Percentiles rank a stretch among this genome's conserved stretches.
Evolutionary conservation across 139 green algal genomes (phyloP).

Genomic region (Marvania coccoides): DNA sequence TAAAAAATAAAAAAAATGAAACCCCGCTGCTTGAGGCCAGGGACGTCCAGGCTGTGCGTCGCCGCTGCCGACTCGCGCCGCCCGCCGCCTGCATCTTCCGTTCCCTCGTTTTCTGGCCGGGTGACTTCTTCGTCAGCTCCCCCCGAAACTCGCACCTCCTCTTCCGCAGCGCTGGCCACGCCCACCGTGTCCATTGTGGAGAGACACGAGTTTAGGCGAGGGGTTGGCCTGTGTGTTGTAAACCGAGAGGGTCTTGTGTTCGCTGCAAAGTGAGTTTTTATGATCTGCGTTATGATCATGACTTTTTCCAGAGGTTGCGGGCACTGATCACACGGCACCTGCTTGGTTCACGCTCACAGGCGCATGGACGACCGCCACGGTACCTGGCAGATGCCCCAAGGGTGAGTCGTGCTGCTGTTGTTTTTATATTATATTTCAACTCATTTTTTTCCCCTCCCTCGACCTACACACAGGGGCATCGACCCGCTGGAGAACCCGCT

Average conservation of each 20-base stretch:
- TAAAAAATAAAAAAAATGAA: too few species aligned
- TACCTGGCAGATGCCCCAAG: constrained; percentile 53
- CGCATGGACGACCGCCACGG: constrained; percentile 26
- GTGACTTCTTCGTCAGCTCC: too few species aligned
- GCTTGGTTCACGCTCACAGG: not conserved
- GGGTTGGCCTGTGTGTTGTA: constrained; percentile 43
- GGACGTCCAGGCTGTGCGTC: too few species aligned
- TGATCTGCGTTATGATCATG: not conserved
- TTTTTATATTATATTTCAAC: too few species aligned
- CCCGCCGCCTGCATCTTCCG: too few species aligned
- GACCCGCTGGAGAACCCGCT: constrained; percentile 31
- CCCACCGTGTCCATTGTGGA: too few species aligned
- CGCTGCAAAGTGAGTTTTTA: constrained; percentile 13
- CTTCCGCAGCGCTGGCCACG: too few species aligned
- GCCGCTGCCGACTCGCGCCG: too few species aligned
- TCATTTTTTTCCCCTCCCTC: too few species aligned
- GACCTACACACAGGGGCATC: constrained; percentile 25
- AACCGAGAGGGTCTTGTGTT: constrained; percentile 39
- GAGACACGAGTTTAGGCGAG: constrained; percentile 30
- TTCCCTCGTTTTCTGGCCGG: too few species aligned
- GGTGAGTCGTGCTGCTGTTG: not conserved
- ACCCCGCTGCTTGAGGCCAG: too few species aligned
- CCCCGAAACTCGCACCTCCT: too few species aligned
- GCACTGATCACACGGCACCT: not conserved
- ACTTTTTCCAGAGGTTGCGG: not conserved